phyloP scores from a whole-genome alignment of 1,284 basidiomycete genomes.

The Melampsora larici-populina region DNA sequence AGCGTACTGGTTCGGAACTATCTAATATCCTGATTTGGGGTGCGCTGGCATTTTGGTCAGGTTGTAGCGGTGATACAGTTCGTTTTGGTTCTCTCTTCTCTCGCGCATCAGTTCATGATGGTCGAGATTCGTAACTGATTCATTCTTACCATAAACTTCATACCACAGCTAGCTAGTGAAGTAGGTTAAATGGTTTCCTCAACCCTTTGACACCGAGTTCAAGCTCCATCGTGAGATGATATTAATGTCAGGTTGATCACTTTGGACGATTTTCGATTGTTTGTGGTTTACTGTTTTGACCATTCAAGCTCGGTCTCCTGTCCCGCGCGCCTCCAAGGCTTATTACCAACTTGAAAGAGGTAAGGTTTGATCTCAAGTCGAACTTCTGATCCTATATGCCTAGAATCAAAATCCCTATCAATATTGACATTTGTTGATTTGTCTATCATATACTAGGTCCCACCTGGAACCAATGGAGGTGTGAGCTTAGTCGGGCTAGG shows the following conservation, averaged over 20 bases:
- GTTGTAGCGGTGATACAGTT: conserved; percentile 34
- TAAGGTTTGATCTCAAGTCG: conserved; percentile 5
- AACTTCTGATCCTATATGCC: too few relatives aligned
- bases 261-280: background rate
- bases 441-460: conserved; percentile 29
- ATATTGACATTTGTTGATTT: conserved; percentile 3
- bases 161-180: conserved; percentile 30
- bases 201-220: background rate
- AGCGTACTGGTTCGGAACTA: background rate
- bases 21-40: conserved; percentile 11
- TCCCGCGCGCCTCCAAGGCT: conserved; percentile 46
- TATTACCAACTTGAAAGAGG: conserved; percentile 44
- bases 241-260: background rate
- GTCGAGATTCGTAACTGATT: too few relatives aligned
- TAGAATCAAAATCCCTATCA: background rate
- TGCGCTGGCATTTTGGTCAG: conserved; percentile 33
- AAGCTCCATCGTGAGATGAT: background rate
- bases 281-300: background rate
- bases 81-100: background rate
- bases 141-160: too few relatives aligned
- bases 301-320: conserved; percentile 48
- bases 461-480: conserved; percentile 51
- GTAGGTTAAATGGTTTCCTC: background rate
- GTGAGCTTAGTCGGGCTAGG: conserved; percentile 44
- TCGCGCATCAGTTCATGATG: too few relatives aligned